These are phyloP conservation scores for Xylaria sp. DNA, from an alignment of 2,329 filamentous ascomycete species.

Conservation along the genomic window DNA sequence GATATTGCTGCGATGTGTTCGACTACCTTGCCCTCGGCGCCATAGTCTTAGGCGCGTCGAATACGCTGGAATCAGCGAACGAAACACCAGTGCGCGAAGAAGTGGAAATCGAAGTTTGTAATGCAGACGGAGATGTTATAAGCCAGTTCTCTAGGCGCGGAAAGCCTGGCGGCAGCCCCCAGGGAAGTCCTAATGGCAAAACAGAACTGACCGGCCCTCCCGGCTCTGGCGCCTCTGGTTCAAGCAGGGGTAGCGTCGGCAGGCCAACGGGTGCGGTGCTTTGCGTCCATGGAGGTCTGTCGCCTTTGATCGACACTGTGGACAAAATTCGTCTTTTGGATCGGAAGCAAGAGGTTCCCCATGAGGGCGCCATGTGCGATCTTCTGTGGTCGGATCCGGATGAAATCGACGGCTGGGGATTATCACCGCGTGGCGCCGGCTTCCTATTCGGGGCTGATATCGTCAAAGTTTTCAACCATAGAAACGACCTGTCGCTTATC, in stretches of 20 bases:
- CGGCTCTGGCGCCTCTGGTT: slow-evolving; percentile 80
- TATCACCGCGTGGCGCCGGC: slow-evolving; percentile 92
- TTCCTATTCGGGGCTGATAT: slow-evolving; percentile 97
- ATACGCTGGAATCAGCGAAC: slow-evolving; percentile 65
- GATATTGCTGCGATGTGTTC: slow-evolving; percentile 97
- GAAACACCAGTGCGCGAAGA: slow-evolving; percentile 63
- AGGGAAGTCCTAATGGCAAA: slow-evolving; percentile 52
- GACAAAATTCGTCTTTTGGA: slow-evolving; percentile 96
- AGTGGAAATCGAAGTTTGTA: slow-evolving; percentile 92
- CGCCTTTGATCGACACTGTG: slow-evolving; percentile 89
- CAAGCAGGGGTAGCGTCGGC: slow-evolving; percentile 70
- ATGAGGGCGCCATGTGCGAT: slow-evolving; percentile 99
- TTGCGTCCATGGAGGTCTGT: slow-evolving; percentile 94
- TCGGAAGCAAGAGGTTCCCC: slow-evolving; percentile 96
- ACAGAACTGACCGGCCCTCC: slow-evolving; percentile 74
- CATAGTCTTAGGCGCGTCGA: slow-evolving; percentile 86
- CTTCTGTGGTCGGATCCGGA: slow-evolving; percentile 98
- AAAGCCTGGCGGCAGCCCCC: slow-evolving; percentile 42
- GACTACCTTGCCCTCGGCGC: slow-evolving; percentile 94
- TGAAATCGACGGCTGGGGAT: slow-evolving; percentile 96
- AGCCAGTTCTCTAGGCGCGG: slow-evolving; percentile 69
- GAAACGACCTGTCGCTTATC: slow-evolving; percentile 91
- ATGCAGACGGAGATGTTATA: slow-evolving; percentile 82
- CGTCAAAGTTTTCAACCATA: slow-evolving; percentile 94
- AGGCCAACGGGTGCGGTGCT: slow-evolving; percentile 85